Conservation (phyloP, 2,329 filamentous ascomycete species). For the Colletotrichum nymphaeae region DNA sequence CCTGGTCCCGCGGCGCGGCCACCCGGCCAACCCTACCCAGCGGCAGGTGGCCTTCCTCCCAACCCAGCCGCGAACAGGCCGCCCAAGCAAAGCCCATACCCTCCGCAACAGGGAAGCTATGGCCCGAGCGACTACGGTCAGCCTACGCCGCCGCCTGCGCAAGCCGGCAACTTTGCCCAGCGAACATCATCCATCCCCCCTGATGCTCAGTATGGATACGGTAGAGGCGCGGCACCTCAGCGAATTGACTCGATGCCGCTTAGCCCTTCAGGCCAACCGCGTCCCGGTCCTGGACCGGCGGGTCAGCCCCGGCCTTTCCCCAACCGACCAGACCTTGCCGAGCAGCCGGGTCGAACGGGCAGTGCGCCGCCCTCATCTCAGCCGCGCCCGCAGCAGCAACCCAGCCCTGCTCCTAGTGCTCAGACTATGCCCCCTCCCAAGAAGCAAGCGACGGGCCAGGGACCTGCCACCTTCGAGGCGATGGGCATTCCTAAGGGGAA, state of each 20-base stretch:
- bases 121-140: slow-evolving; percentile 35
- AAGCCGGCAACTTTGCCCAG: slow-evolving; percentile 52
- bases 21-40: slow-evolving; percentile 41
- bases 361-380: slow-evolving; percentile 50
- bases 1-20: slow-evolving; percentile 46
- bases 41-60: slow-evolving; percentile 44
- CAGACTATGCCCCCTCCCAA: slow-evolving; percentile 50
- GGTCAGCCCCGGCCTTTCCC: slow-evolving; percentile 21
- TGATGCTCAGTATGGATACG: slow-evolving; percentile 43
- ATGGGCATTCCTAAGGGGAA: slow-evolving; percentile 94
- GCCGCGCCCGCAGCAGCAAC: slow-evolving; percentile 40
- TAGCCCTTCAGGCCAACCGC: slow-evolving; percentile 25
- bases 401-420: slow-evolving; percentile 44
- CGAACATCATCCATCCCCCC: slow-evolving; percentile 45
- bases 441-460: slow-evolving; percentile 69
- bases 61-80: slow-evolving; percentile 51
- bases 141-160: slow-evolving; percentile 36
- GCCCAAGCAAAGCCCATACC: slow-evolving; percentile 48
- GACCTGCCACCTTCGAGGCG: slow-evolving; percentile 95
- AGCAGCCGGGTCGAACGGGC: slow-evolving; percentile 44
- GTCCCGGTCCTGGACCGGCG: slow-evolving; percentile 26
- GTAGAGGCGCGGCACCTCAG: slow-evolving; percentile 43
- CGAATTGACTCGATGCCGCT: slow-evolving; percentile 47
- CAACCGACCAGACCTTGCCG: slow-evolving; percentile 31
- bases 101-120: slow-evolving; percentile 37